Evolutionary conservation across 345 rosid genomes (phyloP).

Genomic region (Alliaria petiolata): DNA sequence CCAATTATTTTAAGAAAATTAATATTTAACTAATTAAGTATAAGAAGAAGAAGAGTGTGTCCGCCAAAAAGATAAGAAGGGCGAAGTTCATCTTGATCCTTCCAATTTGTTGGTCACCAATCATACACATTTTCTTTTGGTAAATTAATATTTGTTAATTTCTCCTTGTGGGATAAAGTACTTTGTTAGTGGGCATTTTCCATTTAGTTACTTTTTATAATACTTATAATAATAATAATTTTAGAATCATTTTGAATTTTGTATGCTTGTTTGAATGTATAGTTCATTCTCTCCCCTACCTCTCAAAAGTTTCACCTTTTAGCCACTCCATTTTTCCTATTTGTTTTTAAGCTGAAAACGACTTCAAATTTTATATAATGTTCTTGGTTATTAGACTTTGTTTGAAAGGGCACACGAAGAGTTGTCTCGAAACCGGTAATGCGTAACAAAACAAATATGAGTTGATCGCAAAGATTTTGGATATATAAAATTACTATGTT

Average conservation of each 20-base stretch:
- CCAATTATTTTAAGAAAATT: neutral
- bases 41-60: conserved; percentile 28
- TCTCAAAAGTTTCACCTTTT: conserved; percentile 28
- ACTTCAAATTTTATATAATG: conserved; percentile 5
- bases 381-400: neutral
- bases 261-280: conserved; percentile 21
- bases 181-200: conserved; percentile 73
- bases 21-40: conserved; percentile 20
- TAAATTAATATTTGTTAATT: conserved; percentile 25
- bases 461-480: neutral
- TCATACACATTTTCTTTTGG: conserved; percentile 39
- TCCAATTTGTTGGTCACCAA: conserved; percentile 47
- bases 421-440: neutral
- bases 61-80: conserved; percentile 34
- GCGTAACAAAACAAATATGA: neutral
- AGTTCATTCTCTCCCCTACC: conserved; percentile 23
- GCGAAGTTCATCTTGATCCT: conserved; percentile 56
- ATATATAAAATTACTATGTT: neutral
- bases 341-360: conserved; percentile 8
- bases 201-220: conserved; percentile 17
- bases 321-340: neutral
- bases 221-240: neutral
- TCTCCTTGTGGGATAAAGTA: conserved; percentile 36
- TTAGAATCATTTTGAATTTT: conserved; percentile 8
- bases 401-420: neutral